Evolutionary conservation across 208 protist species (phyloP).

Genomic region (Leishmania tropica): DNA sequence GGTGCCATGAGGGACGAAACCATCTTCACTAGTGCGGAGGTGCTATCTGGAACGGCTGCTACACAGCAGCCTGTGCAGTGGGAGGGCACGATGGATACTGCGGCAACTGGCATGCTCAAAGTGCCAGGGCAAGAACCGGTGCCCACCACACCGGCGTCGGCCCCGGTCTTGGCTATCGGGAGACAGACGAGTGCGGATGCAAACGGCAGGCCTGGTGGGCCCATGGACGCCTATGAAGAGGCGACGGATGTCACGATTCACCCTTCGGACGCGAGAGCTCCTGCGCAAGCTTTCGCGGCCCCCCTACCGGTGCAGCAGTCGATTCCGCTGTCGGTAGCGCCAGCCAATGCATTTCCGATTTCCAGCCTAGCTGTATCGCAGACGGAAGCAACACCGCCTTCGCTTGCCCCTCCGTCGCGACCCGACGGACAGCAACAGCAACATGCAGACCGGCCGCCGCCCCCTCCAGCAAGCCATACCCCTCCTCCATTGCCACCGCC

Average conservation of each 20-base stretch:
- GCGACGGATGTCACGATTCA: not conserved
- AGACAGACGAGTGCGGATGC: not conserved
- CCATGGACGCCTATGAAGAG: slow-evolving; percentile 6
- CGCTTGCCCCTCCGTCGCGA: not conserved
- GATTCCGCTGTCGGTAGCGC: not conserved
- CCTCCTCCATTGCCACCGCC: not conserved
- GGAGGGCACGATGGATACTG: not conserved
- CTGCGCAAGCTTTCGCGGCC: not conserved
- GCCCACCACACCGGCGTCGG: not conserved
- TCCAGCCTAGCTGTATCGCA: not conserved
- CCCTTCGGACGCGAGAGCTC: too few species aligned
- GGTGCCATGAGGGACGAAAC: not conserved
- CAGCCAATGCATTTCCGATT: not conserved
- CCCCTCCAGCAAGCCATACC: not conserved
- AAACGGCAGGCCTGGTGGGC: not conserved
- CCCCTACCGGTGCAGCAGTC: not conserved
- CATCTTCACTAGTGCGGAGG: not conserved
- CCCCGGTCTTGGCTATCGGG: not conserved
- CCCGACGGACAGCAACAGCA: not conserved
- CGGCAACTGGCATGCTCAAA: not conserved
- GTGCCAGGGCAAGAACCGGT: not conserved
- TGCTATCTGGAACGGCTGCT: not conserved
- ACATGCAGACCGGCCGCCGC: not conserved
- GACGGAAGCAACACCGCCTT: not conserved
- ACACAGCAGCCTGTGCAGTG: not conserved